A percentile compares a stretch with the other conserved stretches of the same genome.
Conservation (phyloP, 345 rosid genomes). For the Nasturtium officinale region DNA sequence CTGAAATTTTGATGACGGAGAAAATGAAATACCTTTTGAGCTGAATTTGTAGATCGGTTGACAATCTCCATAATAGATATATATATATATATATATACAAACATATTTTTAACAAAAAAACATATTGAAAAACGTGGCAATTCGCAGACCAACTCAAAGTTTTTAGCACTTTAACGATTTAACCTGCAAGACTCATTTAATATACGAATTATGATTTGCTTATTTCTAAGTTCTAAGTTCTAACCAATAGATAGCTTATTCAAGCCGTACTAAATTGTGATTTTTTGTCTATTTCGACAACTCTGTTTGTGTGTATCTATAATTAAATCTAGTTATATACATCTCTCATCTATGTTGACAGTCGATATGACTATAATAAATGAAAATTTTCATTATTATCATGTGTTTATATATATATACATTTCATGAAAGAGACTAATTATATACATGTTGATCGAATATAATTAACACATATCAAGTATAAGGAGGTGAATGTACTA, state of each 20-base stretch:
- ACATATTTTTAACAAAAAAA: no score
- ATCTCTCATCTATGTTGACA: neutral
- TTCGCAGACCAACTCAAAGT: neutral
- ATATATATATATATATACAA: no score
- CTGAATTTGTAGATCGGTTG: neutral
- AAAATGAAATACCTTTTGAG: neutral
- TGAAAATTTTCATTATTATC: no score
- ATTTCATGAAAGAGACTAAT: no score
- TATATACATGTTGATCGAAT: no score
- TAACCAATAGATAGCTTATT: neutral
- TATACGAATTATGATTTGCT: neutral
- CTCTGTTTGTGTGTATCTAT: neutral
- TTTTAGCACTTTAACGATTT: neutral
- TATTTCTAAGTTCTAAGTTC: no score
- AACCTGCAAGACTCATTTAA: neutral
- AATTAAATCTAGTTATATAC: neutral
- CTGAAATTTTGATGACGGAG: neutral
- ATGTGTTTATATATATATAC: no score
- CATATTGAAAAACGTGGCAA: neutral
- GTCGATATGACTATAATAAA: neutral
- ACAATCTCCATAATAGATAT: neutral
- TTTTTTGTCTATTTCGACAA: neutral
- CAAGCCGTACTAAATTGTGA: neutral
- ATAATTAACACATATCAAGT: constrained; percentile 8
- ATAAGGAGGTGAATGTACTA: constrained; percentile 18